Conservation (phyloP, 805 yeast genomes). For the Candida verbasci region DNA sequence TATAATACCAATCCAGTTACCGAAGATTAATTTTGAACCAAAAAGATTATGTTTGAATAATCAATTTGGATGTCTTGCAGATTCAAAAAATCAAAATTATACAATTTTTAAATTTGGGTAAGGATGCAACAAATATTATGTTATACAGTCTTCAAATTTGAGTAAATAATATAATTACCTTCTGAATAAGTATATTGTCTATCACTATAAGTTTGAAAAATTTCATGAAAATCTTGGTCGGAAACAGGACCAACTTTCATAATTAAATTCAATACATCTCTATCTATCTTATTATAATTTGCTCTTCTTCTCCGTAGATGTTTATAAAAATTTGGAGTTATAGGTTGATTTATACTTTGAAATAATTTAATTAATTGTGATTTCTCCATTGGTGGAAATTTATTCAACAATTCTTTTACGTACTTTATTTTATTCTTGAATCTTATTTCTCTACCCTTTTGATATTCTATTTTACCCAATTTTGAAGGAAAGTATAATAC, state of each 20-base stretch:
- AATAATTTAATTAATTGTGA: conserved; percentile 15
- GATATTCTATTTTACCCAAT: conserved; percentile 28
- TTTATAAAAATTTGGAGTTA: conserved; percentile 5
- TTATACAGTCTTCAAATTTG: background rate
- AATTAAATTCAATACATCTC: conserved; percentile 1
- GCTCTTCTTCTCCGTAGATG: conserved; percentile 3
- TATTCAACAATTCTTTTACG: conserved; percentile 16
- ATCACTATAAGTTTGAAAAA: conserved; percentile 16
- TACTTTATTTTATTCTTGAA: conserved; percentile 20
- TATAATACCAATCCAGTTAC: conserved; percentile 1
- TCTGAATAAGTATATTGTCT: conserved; percentile 25
- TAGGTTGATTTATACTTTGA: conserved; percentile 8
- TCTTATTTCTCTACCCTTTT: conserved; percentile 21
- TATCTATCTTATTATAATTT: conserved; percentile 9
- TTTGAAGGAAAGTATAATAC: conserved; percentile 26
- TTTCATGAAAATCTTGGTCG: conserved; percentile 22
- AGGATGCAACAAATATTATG: background rate
- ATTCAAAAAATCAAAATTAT: conserved; percentile 35
- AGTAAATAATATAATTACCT: background rate
- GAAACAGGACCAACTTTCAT: conserved; percentile 14
- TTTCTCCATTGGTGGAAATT: conserved; percentile 19
- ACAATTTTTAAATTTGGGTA: conserved; percentile 19
- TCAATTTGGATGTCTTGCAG: conserved; percentile 36
- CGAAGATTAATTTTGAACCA: conserved; percentile 4
- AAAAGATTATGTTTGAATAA: conserved; percentile 4